Evolutionary conservation across 78 protist genomes (phyloP), one percentile per base, ranked within the genome.

Genomic region (Capsaspora owczarzaki): DNA sequence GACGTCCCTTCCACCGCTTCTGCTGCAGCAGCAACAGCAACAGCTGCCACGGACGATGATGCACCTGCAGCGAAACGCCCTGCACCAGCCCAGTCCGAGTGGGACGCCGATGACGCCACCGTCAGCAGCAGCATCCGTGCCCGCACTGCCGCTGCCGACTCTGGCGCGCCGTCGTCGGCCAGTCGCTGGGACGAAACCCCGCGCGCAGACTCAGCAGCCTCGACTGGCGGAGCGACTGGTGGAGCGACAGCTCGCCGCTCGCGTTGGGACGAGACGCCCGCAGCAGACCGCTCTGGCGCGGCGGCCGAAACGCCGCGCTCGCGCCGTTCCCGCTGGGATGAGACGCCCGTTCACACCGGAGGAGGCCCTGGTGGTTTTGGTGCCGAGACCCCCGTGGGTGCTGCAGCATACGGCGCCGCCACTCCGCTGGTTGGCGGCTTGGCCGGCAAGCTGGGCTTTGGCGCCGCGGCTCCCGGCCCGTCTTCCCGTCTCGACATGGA

Each of bases 291-390:
- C 74, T 22, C 71, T 20, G 68, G 68, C 68, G 68, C 8, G 22
- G 68, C n/a, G 8, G 35, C 12, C 37, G 56, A 49, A 16, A 49
- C 56, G 56, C 37, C 69, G 69, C 20, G 19, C 2, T 4, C 23
- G 37, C n/a, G 61, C 35, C 40, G 89, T 51, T 86, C 92, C 10
- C 78, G 93, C 43, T 92, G 96, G 96, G 96, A 92, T 76, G 93
- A 90, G 77, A 90, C 96, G 40, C 92, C 94, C 0, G 79, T 82
- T 16, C 79, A 37, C 22, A 33, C 61, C 43, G 66, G 33, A 71
- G 78, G 80, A 4, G 56, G 43, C 42, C 1, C 79, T 35, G 1
- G 6, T 33, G 82, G n/a, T 3, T 31, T 2, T 22, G 22, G 25
- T 14, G 86, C 77, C 1, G 89, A 76, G 25, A 82, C 90, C 44